Evolutionary conservation across 2,329 filamentous ascomycete genomes (phyloP).

Genomic region (Botrytis deweyae): DNA sequence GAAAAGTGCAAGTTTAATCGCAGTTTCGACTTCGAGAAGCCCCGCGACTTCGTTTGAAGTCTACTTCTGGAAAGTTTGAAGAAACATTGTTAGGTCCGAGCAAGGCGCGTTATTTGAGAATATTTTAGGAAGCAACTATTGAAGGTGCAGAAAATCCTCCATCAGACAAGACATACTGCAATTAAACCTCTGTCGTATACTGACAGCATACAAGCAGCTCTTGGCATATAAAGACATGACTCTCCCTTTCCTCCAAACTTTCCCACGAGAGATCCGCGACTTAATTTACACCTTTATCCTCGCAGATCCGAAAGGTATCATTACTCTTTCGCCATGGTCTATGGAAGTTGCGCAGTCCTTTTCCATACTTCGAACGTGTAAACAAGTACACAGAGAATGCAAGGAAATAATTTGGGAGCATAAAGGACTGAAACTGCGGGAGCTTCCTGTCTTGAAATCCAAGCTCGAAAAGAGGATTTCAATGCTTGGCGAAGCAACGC

Average conservation of each 20-base stretch:
- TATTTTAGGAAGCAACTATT: neutral
- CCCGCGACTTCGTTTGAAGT: neutral
- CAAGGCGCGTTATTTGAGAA: neutral
- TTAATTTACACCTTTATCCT: constrained; percentile 36
- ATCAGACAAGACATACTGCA: neutral
- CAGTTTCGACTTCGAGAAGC: neutral
- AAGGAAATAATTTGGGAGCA: constrained; percentile 37
- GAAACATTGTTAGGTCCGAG: neutral
- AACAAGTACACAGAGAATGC: constrained; percentile 36
- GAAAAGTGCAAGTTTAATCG: neutral
- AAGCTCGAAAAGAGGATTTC: constrained; percentile 24
- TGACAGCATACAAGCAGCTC: neutral
- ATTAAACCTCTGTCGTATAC: neutral
- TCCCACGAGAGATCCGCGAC: constrained; percentile 37
- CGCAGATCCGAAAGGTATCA: constrained; percentile 28
- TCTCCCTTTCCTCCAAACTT: constrained; percentile 29
- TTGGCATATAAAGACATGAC: constrained; percentile 22
- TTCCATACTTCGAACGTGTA: constrained; percentile 36
- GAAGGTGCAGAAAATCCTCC: neutral
- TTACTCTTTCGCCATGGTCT: constrained; percentile 35
- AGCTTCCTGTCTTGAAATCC: constrained; percentile 26
- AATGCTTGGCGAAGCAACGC: neutral
- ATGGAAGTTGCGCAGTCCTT: constrained; percentile 33
- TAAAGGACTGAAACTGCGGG: constrained; percentile 30
- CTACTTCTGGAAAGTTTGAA: neutral